phyloP scores from a whole-genome alignment of 78 protist genomes.

The Chrysochromulina parva region DNA sequence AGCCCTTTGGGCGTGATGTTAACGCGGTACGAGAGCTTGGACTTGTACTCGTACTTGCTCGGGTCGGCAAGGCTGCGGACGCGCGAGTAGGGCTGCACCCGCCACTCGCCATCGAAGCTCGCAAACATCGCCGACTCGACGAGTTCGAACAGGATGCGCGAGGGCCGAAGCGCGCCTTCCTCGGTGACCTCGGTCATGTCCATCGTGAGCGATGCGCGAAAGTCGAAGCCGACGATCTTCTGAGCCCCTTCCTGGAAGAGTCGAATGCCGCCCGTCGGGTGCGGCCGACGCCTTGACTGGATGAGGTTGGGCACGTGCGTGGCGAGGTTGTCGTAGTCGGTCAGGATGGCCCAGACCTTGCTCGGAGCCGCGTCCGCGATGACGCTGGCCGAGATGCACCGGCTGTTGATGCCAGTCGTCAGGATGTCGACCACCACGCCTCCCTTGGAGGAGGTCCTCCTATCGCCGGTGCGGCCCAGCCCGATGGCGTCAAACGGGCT shows the following conservation, averaged over 20 bases:
- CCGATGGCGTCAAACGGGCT: no score
- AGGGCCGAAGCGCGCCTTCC: not conserved
- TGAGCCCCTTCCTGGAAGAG: not conserved
- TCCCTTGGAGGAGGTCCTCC: no score
- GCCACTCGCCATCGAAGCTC: not conserved
- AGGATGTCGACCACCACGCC: not conserved
- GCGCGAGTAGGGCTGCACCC: not conserved
- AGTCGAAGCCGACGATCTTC: not conserved
- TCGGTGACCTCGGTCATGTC: not conserved
- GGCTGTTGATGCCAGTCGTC: not conserved
- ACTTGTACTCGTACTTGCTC: not conserved
- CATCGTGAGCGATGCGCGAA: not conserved
- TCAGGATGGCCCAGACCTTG: not conserved
- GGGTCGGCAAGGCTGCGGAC: not conserved
- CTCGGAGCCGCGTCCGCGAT: not conserved
- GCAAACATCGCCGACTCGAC: not conserved
- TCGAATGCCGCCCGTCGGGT: not conserved
- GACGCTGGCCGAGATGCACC: not conserved
- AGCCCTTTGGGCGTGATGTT: not conserved
- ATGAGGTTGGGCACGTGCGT: not conserved
- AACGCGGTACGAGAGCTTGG: not conserved
- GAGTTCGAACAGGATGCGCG: not conserved
- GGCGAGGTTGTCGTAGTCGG: not conserved
- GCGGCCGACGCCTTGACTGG: not conserved
- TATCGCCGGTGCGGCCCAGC: no score